Evolutionary conservation across 495 filamentous ascomycete genomes (phyloP).

Genomic region (Podospora conica): DNA sequence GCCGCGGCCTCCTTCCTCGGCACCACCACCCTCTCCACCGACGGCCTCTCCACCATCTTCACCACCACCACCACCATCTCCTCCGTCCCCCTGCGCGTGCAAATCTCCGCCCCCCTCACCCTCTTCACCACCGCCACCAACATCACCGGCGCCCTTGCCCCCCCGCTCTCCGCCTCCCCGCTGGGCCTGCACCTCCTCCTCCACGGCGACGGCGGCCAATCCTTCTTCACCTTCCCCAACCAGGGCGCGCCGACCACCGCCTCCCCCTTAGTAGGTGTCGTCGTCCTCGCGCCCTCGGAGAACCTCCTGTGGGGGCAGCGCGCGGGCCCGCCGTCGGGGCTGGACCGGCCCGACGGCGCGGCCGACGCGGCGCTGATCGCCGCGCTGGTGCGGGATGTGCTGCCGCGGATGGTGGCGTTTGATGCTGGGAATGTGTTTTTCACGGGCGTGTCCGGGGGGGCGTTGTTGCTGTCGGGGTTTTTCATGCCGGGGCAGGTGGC

Average conservation of each 20-base stretch:
- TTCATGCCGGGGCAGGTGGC: slow-evolving; percentile 44
- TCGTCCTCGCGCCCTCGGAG: slow-evolving; percentile 41
- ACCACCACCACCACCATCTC: not conserved
- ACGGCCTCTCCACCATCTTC: not conserved
- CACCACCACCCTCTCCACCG: not conserved
- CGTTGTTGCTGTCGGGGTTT: slow-evolving; percentile 42
- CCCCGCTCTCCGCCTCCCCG: slow-evolving; percentile 26
- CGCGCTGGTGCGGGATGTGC: slow-evolving; percentile 33
- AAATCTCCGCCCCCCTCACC: slow-evolving; percentile 40
- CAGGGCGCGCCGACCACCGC: slow-evolving; percentile 38
- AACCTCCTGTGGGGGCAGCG: slow-evolving; percentile 49
- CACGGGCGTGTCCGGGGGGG: slow-evolving; percentile 44
- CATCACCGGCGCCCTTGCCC: slow-evolving; percentile 31
- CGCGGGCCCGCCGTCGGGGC: slow-evolving; percentile 38
- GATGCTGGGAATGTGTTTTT: slow-evolving; percentile 39
- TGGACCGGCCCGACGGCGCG: slow-evolving; percentile 44
- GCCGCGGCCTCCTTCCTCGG: not conserved
- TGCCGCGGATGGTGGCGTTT: slow-evolving; percentile 43
- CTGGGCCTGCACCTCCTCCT: slow-evolving; percentile 44
- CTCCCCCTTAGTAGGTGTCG: slow-evolving; percentile 38
- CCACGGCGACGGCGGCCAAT: slow-evolving; percentile 50
- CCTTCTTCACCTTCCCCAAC: slow-evolving; percentile 52
- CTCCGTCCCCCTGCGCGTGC: slow-evolving; percentile 38
- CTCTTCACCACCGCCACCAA: slow-evolving; percentile 38
- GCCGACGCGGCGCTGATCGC: slow-evolving; percentile 43